phyloP scores from a whole-genome alignment of 345 rosid species.

The Hirschfeldia incana region DNA sequence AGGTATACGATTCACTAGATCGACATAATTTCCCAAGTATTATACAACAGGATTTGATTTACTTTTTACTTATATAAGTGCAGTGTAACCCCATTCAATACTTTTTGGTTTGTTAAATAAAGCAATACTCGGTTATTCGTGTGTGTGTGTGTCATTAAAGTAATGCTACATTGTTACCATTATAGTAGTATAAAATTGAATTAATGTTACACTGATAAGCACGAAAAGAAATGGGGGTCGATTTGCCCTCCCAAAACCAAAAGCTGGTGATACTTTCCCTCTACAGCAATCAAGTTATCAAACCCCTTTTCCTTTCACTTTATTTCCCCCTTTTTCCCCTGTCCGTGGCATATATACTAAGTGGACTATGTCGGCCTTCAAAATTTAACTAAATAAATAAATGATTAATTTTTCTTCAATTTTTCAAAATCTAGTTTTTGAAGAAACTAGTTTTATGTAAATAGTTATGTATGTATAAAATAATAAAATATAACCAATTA shows the following conservation, averaged over 20 bases:
- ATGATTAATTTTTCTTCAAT: no score
- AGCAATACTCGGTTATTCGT: slow-evolving; percentile 1
- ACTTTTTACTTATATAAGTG: background rate
- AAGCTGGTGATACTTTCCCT: slow-evolving; percentile 45
- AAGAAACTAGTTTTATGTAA: no score
- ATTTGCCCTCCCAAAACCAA: slow-evolving; percentile 23
- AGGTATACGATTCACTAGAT: background rate
- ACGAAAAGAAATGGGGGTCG: slow-evolving; percentile 15
- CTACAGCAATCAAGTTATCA: slow-evolving; percentile 43
- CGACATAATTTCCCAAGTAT: background rate
- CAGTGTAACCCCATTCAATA: background rate
- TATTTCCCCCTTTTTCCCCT: background rate
- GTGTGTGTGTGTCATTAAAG: background rate
- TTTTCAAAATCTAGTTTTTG: no score
- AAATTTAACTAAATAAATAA: no score
- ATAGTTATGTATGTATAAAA: background rate
- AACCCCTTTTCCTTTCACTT: slow-evolving; percentile 34
- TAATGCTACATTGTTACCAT: no score
- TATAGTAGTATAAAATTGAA: background rate
- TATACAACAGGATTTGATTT: background rate
- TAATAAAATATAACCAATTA: background rate
- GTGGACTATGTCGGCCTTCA: no score
- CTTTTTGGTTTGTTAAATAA: background rate
- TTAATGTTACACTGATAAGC: slow-evolving; percentile 7
- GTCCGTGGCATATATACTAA: background rate